Evolutionary conservation across 208 protist genomes (phyloP).

Genomic region (Wallacemonas sp.): DNA sequence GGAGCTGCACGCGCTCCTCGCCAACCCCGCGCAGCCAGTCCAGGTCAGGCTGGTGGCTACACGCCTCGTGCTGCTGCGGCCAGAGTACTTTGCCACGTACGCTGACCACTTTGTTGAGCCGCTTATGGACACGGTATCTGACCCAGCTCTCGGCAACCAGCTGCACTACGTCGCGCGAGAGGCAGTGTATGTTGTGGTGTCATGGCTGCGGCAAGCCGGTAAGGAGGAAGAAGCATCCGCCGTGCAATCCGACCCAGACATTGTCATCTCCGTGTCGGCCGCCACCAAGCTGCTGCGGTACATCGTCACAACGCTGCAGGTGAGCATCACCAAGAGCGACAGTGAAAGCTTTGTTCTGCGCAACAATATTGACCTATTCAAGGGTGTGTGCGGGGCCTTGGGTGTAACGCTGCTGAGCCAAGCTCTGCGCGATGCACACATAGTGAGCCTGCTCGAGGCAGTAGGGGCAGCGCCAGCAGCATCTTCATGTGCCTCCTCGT

Average conservation of each 20-base stretch:
- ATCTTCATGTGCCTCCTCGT: no score
- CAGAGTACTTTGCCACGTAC: constrained; percentile 47
- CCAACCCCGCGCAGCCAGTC: constrained; percentile 11
- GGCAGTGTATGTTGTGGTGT: constrained; percentile 46
- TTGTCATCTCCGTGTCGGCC: background rate
- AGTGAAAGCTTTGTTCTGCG: constrained; percentile 25
- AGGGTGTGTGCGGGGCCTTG: constrained; percentile 48
- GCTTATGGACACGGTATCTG: constrained; percentile 40
- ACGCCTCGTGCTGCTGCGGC: constrained; percentile 56
- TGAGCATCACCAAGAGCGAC: background rate
- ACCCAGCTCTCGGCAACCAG: constrained; percentile 19
- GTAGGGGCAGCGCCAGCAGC: no score
- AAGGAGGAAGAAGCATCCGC: background rate
- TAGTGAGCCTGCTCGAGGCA: background rate
- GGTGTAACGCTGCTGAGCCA: constrained; percentile 8
- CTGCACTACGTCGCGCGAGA: constrained; percentile 88
- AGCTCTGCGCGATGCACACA: background rate
- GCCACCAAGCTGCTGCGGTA: constrained; percentile 1
- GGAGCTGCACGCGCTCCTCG: constrained; percentile 49
- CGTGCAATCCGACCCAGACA: background rate
- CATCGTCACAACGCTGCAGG: background rate
- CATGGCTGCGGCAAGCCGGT: constrained; percentile 27
- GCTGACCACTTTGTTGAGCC: constrained; percentile 40
- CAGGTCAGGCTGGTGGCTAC: constrained; percentile 59
- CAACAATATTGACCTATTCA: constrained; percentile 73